Conservation (phyloP, 257 asterid genomes). For the Nicotiana obtusifolia region DNA sequence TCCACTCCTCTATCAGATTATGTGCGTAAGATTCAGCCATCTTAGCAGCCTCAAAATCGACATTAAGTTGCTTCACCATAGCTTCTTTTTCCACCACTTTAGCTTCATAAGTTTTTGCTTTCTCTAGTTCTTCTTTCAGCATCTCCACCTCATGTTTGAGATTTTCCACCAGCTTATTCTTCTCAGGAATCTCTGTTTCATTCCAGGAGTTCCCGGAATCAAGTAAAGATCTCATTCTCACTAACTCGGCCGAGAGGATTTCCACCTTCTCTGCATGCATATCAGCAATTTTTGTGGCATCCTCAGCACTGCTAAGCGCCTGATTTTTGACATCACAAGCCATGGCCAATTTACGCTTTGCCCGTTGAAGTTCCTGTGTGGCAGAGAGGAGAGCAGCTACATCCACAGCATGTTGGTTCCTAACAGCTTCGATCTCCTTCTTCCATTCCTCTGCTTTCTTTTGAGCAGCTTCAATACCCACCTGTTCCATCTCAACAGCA, state of each 20-base stretch:
- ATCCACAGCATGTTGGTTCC: conserved; percentile 66
- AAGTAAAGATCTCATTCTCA: conserved; percentile 53
- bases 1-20: conserved; percentile 69
- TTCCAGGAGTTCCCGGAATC: conserved; percentile 46
- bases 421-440: conserved; percentile 70
- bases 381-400: conserved; percentile 69
- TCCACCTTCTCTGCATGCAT: conserved; percentile 61
- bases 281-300: conserved; percentile 69
- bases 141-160: conserved; percentile 54
- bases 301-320: conserved; percentile 77
- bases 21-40: conserved; percentile 73
- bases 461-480: conserved; percentile 77
- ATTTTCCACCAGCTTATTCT: conserved; percentile 44
- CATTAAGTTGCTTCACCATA: conserved; percentile 66
- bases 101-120: conserved; percentile 45
- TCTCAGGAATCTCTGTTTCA: conserved; percentile 52
- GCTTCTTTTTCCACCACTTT: conserved; percentile 63
- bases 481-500: conserved; percentile 88
- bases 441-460: conserved; percentile 79
- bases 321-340: conserved; percentile 63
- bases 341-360: conserved; percentile 59
- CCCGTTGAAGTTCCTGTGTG: conserved; percentile 67
- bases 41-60: conserved; percentile 82
- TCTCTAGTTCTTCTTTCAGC: conserved; percentile 55
- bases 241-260: conserved; percentile 69